Evolutionary conservation across 2,329 filamentous ascomycete genomes (phyloP).

Genomic region (Alternaria conjuncta): DNA sequence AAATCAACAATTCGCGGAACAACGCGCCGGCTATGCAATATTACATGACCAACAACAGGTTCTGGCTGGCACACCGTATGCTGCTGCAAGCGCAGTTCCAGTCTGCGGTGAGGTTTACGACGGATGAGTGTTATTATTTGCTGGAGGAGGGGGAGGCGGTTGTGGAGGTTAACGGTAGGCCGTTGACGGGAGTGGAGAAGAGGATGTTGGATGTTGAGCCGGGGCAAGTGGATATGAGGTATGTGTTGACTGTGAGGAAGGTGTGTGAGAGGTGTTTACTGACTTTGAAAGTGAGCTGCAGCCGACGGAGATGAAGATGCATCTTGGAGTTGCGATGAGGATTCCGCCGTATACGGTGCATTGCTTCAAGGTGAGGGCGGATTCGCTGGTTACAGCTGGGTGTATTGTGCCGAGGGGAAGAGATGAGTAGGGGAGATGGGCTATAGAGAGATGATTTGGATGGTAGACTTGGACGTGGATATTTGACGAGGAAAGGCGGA

Average conservation of each 20-base stretch:
- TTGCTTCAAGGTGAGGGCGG: not conserved
- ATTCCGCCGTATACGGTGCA: not conserved
- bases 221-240: not conserved
- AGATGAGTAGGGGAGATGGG: not conserved
- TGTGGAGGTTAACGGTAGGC: slow-evolving; percentile 1
- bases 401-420: not conserved
- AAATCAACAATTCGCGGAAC: not conserved
- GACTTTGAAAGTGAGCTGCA: not conserved
- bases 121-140: not conserved
- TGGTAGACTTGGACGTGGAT: not conserved
- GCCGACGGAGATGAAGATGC: not conserved
- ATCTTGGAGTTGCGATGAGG: not conserved
- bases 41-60: not conserved
- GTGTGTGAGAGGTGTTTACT: not conserved
- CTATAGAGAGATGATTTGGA: not conserved
- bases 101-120: not conserved
- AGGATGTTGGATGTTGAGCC: not conserved
- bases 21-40: not conserved
- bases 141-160: not conserved
- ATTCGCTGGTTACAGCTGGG: not conserved
- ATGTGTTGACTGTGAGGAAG: not conserved
- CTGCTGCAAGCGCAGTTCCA: not conserved
- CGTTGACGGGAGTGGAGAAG: not conserved
- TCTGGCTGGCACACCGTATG: not conserved
- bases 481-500: not conserved